Evolutionary conservation across 192 early-diverging fungal species (phyloP), one percentile per base, ranked within the genome.

Genomic region (Coemansia brasiliensis): DNA sequence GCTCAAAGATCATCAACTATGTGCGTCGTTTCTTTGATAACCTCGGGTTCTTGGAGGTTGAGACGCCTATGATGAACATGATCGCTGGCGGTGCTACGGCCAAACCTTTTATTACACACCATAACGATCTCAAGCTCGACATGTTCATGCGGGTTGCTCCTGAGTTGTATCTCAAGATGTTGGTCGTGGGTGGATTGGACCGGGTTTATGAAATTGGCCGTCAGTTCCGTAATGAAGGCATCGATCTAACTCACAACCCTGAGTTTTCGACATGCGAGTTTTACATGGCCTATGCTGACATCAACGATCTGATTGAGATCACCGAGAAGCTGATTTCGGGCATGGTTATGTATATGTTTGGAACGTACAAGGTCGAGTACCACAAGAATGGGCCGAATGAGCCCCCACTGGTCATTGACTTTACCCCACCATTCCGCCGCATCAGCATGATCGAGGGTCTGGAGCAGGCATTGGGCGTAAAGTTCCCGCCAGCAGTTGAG

Each of bases 61-160:
- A 99, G 74, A 99, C 97, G n/a, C 97, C 97, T 29, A 98, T 98
- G 94, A 98, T 99, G 94, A 96, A 95, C 86, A 90, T 92, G 90
- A 94, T 97, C 83, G 90, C 91, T 12, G 90, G 90, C 69, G 95
- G 97, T 55, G 95, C 97, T 45, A 96, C 95, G n/a, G 97, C 97
- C 63, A 96, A 95, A 84, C 97, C 97, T 18, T 99, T 99, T 75
- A 79, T 95, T 60, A 99, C 97, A 27, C 95, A 98, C 75, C 97
- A 99, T 87, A 99, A 99, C 79, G 95, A 99, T 68, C 86, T 99
- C 48, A 97, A 98, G 83, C 84, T 96, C 52, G 95, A 99, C 63
- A 83, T 99, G 69, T 98, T 94, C 71, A 96, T 99, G 94, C 93
- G 97, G 67, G 86, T 99, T 37, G 97, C 97, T 18, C 95, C 97